Evolutionary conservation across 768 basidiomycete species (phyloP).

Genomic region (Lentinus tigrinus): DNA sequence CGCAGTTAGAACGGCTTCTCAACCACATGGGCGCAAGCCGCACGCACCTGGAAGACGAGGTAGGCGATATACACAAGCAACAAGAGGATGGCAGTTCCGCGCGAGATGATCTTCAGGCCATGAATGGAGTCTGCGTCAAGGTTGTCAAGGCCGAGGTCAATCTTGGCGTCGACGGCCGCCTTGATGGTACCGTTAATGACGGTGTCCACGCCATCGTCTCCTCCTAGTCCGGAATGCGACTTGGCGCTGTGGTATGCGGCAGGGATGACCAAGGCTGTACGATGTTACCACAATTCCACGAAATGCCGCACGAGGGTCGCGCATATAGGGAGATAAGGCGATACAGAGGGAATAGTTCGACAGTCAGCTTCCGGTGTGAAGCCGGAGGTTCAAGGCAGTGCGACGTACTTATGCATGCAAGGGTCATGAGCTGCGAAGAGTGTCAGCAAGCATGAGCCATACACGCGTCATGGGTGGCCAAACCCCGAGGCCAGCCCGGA

Average conservation of each 20-base stretch:
- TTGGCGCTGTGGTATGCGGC: slow-evolving; percentile 74
- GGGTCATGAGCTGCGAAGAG: slow-evolving; percentile 67
- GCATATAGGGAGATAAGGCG: not conserved
- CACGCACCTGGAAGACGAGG: slow-evolving; percentile 67
- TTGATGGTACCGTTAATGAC: not conserved
- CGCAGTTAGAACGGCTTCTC: not conserved
- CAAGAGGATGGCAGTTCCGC: slow-evolving; percentile 42
- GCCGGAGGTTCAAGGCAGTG: not conserved
- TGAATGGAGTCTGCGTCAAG: slow-evolving; percentile 20
- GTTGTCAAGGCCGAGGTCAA: slow-evolving; percentile 12
- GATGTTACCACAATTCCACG: not conserved
- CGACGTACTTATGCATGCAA: slow-evolving; percentile 77
- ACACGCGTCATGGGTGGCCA: not conserved
- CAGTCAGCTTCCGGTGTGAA: not conserved
- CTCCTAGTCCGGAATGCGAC: slow-evolving; percentile 9
- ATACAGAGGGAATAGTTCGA: not conserved
- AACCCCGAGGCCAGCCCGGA: not conserved
- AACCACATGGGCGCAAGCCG: not conserved
- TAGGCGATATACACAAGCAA: slow-evolving; percentile 73
- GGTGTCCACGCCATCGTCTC: slow-evolving; percentile 1
- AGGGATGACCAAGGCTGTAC: slow-evolving; percentile 77
- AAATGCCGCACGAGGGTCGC: not conserved
- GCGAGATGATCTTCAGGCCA: slow-evolving; percentile 64
- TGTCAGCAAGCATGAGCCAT: not conserved
- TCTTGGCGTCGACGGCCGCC: slow-evolving; percentile 12